These are phyloP conservation scores for Alternaria longipes DNA, from an alignment of 2,329 filamentous ascomycete species.

Conservation along the genomic window DNA sequence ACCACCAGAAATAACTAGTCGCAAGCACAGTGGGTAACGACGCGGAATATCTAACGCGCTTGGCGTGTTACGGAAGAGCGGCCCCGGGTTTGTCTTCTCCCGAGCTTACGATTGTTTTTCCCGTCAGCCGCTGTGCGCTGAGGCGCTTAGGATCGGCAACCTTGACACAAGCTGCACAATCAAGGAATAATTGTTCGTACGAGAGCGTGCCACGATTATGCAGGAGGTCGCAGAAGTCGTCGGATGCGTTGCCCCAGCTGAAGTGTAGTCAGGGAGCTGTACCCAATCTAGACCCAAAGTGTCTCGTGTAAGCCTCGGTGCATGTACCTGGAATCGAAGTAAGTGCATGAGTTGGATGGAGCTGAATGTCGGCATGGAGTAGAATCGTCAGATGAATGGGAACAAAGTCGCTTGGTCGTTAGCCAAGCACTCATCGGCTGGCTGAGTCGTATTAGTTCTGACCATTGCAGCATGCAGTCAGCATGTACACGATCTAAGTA, in stretches of 20 bases:
- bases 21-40: neutral
- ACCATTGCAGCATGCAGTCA: neutral
- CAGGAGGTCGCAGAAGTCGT: neutral
- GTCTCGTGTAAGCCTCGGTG: neutral
- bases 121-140: neutral
- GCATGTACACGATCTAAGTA: neutral
- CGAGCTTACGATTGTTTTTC: neutral
- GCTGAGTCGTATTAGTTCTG: neutral
- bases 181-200: neutral
- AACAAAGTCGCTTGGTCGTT: neutral
- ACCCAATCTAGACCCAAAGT: neutral
- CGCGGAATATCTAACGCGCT: neutral
- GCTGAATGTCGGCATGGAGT: neutral
- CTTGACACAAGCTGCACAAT: neutral
- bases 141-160: neutral
- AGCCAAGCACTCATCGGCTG: neutral
- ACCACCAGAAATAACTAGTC: neutral
- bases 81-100: neutral
- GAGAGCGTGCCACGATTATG: neutral
- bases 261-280: neutral
- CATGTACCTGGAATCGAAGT: neutral
- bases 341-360: neutral
- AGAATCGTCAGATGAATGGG: neutral
- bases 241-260: neutral
- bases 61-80: conserved; percentile 3